Percentiles rank a stretch among this genome's conserved stretches.
Conservation (phyloP, 2,329 filamentous ascomycete genomes). For the Apiospora kogelbergensis region DNA sequence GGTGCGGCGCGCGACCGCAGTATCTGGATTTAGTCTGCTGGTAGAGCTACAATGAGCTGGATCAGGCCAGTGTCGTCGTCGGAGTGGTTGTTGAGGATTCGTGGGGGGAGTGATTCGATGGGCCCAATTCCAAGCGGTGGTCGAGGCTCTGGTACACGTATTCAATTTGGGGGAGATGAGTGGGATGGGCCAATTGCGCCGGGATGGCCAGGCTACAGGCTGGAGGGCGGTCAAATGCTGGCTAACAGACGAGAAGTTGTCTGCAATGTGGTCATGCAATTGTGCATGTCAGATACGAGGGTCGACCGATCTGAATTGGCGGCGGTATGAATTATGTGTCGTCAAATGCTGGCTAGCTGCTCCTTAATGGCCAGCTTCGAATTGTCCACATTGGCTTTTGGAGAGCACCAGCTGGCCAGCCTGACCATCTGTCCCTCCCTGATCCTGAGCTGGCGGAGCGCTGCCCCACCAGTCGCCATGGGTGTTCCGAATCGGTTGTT, state of each 20-base stretch:
- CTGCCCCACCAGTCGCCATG: background rate
- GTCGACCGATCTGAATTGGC: conserved; percentile 5
- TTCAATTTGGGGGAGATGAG: background rate
- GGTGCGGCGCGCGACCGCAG: conserved; percentile 4
- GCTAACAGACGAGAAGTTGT: background rate
- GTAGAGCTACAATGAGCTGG: conserved; percentile 1
- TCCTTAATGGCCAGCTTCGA: conserved; percentile 1
- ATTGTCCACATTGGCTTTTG: background rate
- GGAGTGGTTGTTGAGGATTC: background rate
- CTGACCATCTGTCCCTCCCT: conserved; percentile 6
- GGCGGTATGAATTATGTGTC: conserved; percentile 6
- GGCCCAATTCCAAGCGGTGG: conserved; percentile 1
- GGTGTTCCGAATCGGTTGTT: background rate
- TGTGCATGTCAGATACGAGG: background rate
- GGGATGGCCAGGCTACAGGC: background rate
- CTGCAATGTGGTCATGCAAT: background rate
- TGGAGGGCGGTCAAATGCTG: background rate
- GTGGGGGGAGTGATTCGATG: conserved; percentile 3
- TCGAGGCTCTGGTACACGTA: conserved; percentile 5
- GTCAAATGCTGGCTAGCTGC: background rate
- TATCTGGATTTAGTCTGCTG: background rate
- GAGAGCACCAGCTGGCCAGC: conserved; percentile 1
- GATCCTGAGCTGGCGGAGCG: background rate
- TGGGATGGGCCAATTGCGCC: conserved; percentile 5
- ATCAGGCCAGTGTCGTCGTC: background rate